Base-by-base conservation (phyloP, 768 basidiomycete species). In the Boletus tomentosulus region DNA sequence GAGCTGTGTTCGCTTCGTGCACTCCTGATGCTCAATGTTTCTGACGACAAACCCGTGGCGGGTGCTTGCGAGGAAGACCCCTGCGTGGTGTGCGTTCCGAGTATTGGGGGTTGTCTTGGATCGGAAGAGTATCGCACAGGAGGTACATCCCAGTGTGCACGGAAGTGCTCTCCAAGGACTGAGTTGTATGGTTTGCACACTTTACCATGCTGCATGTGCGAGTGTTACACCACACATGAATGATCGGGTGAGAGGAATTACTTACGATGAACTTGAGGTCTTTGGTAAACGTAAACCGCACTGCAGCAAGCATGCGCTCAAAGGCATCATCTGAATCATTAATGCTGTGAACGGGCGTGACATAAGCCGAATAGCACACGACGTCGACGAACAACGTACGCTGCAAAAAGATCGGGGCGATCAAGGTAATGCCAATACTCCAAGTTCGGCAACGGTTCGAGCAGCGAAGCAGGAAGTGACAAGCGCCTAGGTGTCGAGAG, bases 391-490 rank as follows among this genome's bases (percentile, higher is more conserved):
- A 37, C 22, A 33, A 83, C 87, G 75, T 68, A 97, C 94, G 92
- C 85, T 63, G 87, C 87, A 65, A 98, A 93, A 43, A 92, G 74
- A 71, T 97, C 94, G 7, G 94, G 90, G 61, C 92, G 79, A 71
- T 96, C 93, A 45, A 92, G 77, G 62, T 93, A 95, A 60, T 92
- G 86, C 91, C 91, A 97, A 74, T 94, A 98, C 73, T 98, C 95
- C 48, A 98, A 80, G 73, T 98, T 98, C 5, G 95, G 95, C 60
- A 95, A 80, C 4, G 95, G 95, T 67, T 97, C 95, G 41, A 98
- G 80, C 46, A 98, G 72, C 43, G 92, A 95, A 13, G 95, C 94
- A 3, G 95, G 95, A 38, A 98, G 74, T 0, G 94, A 97, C 28
- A 98, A 74, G 46, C 94, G 90, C 83, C 94, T 97, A 53, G 13